Percentiles rank a stretch among this genome's conserved stretches.
These are phyloP conservation scores for Aspergillus baeticus DNA, from an alignment of 495 filamentous ascomycete genomes.

Conservation along the genomic window DNA sequence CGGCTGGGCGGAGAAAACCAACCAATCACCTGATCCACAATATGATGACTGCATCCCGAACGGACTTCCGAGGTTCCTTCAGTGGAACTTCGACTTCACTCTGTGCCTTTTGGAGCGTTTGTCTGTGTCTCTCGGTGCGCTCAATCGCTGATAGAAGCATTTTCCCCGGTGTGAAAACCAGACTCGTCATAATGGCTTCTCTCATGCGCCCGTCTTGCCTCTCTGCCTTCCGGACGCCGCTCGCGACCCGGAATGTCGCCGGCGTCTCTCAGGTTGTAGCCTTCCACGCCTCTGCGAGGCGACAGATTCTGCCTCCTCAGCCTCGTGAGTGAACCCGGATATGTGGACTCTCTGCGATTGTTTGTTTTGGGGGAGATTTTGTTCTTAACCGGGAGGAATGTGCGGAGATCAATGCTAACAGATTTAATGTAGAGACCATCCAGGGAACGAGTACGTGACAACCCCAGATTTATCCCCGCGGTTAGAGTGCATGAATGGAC, in stretches of 20 bases:
- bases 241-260: slow-evolving; percentile 37
- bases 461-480: not conserved
- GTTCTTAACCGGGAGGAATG: not conserved
- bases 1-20: slow-evolving; percentile 40
- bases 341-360: not conserved
- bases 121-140: slow-evolving; percentile 5
- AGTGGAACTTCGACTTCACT: slow-evolving; percentile 38
- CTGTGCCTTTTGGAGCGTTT: slow-evolving; percentile 3
- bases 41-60: slow-evolving; percentile 44
- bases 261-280: slow-evolving; percentile 53
- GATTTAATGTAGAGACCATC: slow-evolving; percentile 60
- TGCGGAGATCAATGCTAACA: slow-evolving; percentile 23
- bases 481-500: not conserved
- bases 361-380: not conserved
- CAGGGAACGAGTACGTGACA: slow-evolving; percentile 70
- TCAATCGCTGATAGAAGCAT: slow-evolving; percentile 18
- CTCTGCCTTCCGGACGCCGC: slow-evolving; percentile 37
- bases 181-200: slow-evolving; percentile 37
- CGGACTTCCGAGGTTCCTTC: slow-evolving; percentile 45
- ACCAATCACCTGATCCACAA: slow-evolving; percentile 44
- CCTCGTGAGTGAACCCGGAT: slow-evolving; percentile 55
- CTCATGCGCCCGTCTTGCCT: slow-evolving; percentile 43
- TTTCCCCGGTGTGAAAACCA: slow-evolving; percentile 16
- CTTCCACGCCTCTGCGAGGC: slow-evolving; percentile 71
- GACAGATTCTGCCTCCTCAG: slow-evolving; percentile 64